Conservation (phyloP, 2,329 filamentous ascomycete species). For the Periconia sp. region DNA sequence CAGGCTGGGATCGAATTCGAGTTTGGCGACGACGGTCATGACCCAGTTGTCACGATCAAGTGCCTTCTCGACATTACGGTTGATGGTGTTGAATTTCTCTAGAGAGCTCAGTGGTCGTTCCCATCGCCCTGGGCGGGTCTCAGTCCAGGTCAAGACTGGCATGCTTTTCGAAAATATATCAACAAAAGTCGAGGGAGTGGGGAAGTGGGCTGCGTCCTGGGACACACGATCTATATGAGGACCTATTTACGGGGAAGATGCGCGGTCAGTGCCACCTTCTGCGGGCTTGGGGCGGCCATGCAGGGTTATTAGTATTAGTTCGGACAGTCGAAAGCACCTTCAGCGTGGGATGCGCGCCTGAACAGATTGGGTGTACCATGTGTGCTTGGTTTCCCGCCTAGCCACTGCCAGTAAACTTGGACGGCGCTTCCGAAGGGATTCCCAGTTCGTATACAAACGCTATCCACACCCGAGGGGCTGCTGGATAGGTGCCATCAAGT, state of each 20-base stretch:
- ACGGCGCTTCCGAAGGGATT: background rate
- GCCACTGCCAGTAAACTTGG: background rate
- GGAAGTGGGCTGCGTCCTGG: background rate
- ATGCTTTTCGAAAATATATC: background rate
- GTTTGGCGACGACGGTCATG: slow-evolving; percentile 26
- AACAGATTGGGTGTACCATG: background rate
- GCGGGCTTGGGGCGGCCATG: background rate
- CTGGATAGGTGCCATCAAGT: background rate
- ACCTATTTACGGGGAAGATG: background rate
- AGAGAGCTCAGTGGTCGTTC: slow-evolving; percentile 24
- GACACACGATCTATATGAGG: background rate
- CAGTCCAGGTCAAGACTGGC: slow-evolving; percentile 11
- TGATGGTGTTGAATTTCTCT: slow-evolving; percentile 24
- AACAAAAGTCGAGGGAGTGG: background rate
- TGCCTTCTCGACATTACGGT: slow-evolving; percentile 27
- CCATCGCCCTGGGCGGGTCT: slow-evolving; percentile 27
- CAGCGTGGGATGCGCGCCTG: background rate
- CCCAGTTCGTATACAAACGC: background rate
- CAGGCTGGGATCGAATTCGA: slow-evolving; percentile 20
- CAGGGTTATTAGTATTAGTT: background rate
- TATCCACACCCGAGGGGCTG: background rate
- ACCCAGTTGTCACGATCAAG: slow-evolving; percentile 28
- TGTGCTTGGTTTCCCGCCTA: background rate
- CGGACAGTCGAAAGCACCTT: too few relatives aligned
- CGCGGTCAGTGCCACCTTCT: background rate